phyloP scores from a whole-genome alignment of 2,329 filamentous ascomycete genomes.

The Pyrenochaeta sp. region DNA sequence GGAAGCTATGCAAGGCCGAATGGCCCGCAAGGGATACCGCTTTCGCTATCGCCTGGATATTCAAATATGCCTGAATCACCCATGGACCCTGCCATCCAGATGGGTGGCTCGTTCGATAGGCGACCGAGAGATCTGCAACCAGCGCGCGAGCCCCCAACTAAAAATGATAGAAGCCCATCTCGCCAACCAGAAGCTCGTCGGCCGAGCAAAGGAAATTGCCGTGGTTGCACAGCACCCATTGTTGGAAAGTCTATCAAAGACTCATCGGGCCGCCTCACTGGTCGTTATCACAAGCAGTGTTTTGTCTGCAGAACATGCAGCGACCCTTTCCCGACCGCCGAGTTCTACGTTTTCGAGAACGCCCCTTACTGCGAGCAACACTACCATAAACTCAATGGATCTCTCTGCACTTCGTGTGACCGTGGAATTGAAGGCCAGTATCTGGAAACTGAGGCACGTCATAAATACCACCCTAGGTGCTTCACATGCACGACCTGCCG shows the following conservation, averaged over 20 bases:
- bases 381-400: constrained; percentile 91
- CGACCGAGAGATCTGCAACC: constrained; percentile 18
- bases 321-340: constrained; percentile 81
- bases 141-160: constrained; percentile 22
- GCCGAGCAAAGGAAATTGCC: constrained; percentile 75
- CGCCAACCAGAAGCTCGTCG: constrained; percentile 28
- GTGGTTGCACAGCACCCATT: constrained; percentile 80
- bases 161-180: constrained; percentile 19
- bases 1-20: constrained; percentile 28
- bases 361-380: constrained; percentile 89
- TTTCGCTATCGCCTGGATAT: constrained; percentile 29
- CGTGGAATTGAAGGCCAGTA: constrained; percentile 93
- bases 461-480: constrained; percentile 87
- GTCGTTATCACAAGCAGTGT: constrained; percentile 92
- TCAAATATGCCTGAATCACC: constrained; percentile 45
- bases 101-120: constrained; percentile 32
- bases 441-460: constrained; percentile 77
- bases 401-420: constrained; percentile 80
- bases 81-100: constrained; percentile 50
- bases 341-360: constrained; percentile 91
- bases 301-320: constrained; percentile 89
- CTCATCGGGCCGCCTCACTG: constrained; percentile 88
- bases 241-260: constrained; percentile 92
- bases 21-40: constrained; percentile 28
- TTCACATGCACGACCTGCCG: constrained; percentile 85